phyloP scores from a whole-genome alignment of 2,329 filamentous ascomycete genomes.

The Plenodomus lindquistii region DNA sequence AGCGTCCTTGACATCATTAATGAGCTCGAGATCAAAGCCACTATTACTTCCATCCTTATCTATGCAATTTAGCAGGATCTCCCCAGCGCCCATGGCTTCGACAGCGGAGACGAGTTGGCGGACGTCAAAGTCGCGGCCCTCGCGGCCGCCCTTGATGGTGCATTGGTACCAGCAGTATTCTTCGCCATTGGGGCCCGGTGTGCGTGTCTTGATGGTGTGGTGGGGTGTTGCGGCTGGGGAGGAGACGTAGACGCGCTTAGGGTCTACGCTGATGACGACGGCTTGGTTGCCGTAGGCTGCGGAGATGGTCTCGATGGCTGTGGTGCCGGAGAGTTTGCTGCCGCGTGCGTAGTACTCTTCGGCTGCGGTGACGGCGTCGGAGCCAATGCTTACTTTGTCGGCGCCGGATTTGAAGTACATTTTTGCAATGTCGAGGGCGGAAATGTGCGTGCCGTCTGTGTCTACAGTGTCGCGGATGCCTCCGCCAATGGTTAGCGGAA shows the following conservation, averaged over 20 bases:
- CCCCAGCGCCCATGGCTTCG: constrained; percentile 92
- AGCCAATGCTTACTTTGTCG: constrained; percentile 96
- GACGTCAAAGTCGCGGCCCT: constrained; percentile 92
- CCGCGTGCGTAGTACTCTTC: constrained; percentile 83
- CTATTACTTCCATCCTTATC: constrained; percentile 94
- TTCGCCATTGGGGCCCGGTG: constrained; percentile 75
- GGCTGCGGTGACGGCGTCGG: constrained; percentile 88
- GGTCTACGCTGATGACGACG: constrained; percentile 93
- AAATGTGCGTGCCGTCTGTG: constrained; percentile 81
- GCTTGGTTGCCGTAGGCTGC: constrained; percentile 94
- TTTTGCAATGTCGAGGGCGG: constrained; percentile 87
- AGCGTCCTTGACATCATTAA: constrained; percentile 82
- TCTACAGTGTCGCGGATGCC: constrained; percentile 94
- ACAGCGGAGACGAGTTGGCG: constrained; percentile 85
- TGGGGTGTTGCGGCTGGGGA: constrained; percentile 70
- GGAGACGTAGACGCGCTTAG: constrained; percentile 83
- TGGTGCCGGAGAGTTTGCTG: constrained; percentile 72
- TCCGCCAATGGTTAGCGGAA: constrained; percentile 92
- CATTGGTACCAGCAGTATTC: constrained; percentile 94
- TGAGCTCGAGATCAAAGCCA: constrained; percentile 92
- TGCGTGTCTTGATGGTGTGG: constrained; percentile 73
- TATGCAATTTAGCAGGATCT: constrained; percentile 96
- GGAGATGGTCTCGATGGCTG: constrained; percentile 94
- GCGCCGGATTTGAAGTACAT: constrained; percentile 98
- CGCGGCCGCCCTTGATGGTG: constrained; percentile 92